phyloP scores from a whole-genome alignment of 2,329 filamentous ascomycete genomes.

The Aspergillus transmontanensis region DNA sequence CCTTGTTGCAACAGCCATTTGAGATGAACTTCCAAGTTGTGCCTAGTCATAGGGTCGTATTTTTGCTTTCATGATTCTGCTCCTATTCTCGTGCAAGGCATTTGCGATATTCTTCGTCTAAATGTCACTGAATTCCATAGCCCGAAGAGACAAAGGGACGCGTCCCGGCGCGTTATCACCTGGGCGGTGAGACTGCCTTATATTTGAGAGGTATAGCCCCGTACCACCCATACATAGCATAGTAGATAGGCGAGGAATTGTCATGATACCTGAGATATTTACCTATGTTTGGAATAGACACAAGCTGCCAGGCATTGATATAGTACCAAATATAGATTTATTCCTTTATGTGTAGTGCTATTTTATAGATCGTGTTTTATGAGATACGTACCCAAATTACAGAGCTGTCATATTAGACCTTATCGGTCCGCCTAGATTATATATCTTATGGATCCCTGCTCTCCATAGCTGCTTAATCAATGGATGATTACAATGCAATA shows the following conservation, averaged over 20 bases:
- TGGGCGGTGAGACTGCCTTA: slow-evolving; percentile 17
- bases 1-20: slow-evolving; percentile 50
- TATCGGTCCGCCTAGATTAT: not conserved
- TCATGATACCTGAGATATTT: not conserved
- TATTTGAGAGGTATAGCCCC: not conserved
- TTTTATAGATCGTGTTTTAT: too few relatives aligned
- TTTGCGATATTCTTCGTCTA: slow-evolving; percentile 5
- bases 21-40: slow-evolving; percentile 49
- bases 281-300: not conserved
- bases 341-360: not conserved
- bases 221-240: not conserved
- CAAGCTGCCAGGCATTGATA: not conserved
- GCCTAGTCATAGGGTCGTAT: slow-evolving; percentile 51
- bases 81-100: slow-evolving; percentile 6
- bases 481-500: not conserved
- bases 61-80: slow-evolving; percentile 30
- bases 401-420: not conserved
- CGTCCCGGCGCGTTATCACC: slow-evolving; percentile 29
- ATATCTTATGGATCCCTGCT: not conserved
- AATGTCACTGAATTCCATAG: slow-evolving; percentile 5
- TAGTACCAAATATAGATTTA: not conserved
- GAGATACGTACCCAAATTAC: too few relatives aligned
- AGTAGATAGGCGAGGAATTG: not conserved
- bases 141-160: slow-evolving; percentile 15
- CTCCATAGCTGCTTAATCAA: not conserved